These are phyloP conservation scores for Fraxinus velutina DNA, from an alignment of 305 asterid genomes.

Conservation along the genomic window DNA sequence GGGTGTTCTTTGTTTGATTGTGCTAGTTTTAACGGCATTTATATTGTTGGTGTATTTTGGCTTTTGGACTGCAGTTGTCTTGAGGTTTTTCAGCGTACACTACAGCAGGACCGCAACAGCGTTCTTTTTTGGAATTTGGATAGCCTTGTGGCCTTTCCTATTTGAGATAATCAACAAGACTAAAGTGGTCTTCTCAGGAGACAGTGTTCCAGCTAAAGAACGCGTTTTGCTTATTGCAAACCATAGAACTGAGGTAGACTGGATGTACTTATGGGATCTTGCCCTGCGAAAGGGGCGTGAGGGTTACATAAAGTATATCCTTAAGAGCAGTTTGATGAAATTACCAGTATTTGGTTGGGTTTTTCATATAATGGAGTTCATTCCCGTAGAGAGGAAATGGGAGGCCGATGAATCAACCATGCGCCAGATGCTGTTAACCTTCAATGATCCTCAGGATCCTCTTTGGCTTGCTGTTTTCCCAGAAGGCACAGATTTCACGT, in stretches of 20 bases:
- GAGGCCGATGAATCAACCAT: conserved; percentile 59
- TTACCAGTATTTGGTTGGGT: conserved; percentile 89
- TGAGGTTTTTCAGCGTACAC: conserved; percentile 57
- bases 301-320: conserved; percentile 68
- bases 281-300: conserved; percentile 68
- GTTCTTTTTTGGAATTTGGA: conserved; percentile 73
- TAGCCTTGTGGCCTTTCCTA: conserved; percentile 88
- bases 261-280: conserved; percentile 95
- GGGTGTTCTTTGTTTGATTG: conserved; percentile 58
- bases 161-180: conserved; percentile 79
- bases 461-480: conserved; percentile 95
- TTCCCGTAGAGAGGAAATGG: conserved; percentile 90
- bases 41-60: conserved; percentile 60
- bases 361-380: conserved; percentile 79
- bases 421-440: conserved; percentile 49
- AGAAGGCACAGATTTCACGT: conserved; percentile 98
- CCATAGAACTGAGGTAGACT: conserved; percentile 90
- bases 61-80: conserved; percentile 51
- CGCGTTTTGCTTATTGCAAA: conserved; percentile 73
- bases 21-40: conserved; percentile 64
- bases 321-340: conserved; percentile 87
- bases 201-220: conserved; percentile 52
- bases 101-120: conserved; percentile 62
- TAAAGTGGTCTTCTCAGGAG: conserved; percentile 76
- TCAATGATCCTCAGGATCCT: conserved; percentile 56